phyloP scores from a whole-genome alignment of 768 basidiomycete genomes.

The Serpula lacrymans region DNA sequence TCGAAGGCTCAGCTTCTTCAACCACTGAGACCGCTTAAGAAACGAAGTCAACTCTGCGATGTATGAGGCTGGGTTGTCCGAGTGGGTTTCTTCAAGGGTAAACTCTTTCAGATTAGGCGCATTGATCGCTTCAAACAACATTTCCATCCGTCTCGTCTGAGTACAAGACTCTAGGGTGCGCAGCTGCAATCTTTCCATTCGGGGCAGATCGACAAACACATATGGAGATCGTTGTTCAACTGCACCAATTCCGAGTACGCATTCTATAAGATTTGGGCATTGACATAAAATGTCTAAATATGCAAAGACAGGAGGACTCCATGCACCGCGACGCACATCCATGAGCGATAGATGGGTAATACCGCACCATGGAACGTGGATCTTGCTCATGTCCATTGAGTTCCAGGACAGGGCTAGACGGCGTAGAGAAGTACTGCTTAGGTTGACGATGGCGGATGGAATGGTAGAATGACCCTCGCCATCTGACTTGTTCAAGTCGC shows the following conservation, averaged over 20 bases:
- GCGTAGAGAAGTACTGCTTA: constrained; percentile 12
- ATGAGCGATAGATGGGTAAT: constrained; percentile 21
- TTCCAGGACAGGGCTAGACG: constrained; percentile 17
- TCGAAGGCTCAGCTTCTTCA: constrained; percentile 12
- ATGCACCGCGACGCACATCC: constrained; percentile 17
- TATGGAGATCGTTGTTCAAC: constrained; percentile 1
- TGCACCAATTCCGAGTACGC: constrained; percentile 16
- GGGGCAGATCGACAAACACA: constrained; percentile 13
- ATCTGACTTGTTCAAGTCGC: constrained; percentile 12
- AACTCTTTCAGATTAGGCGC: constrained; percentile 15
- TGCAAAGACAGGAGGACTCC: constrained; percentile 16
- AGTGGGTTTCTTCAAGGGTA: constrained; percentile 14
- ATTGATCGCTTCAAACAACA: constrained; percentile 12
- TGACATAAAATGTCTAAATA: constrained; percentile 17
- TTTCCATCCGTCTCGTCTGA: constrained; percentile 15
- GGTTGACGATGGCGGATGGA: constrained; percentile 5
- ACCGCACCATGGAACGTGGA: constrained; percentile 13
- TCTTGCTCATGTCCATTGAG: constrained; percentile 13
- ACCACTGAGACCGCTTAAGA: constrained; percentile 6
- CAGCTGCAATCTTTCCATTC: constrained; percentile 14
- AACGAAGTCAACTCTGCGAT: constrained; percentile 13
- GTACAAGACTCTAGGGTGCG: constrained; percentile 14
- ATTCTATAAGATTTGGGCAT: constrained; percentile 20
- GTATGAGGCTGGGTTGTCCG: constrained; percentile 11
- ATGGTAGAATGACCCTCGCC: constrained; percentile 3